Conservation (phyloP, 148 eudicot species). For the Rhododendron williamsianum region DNA sequence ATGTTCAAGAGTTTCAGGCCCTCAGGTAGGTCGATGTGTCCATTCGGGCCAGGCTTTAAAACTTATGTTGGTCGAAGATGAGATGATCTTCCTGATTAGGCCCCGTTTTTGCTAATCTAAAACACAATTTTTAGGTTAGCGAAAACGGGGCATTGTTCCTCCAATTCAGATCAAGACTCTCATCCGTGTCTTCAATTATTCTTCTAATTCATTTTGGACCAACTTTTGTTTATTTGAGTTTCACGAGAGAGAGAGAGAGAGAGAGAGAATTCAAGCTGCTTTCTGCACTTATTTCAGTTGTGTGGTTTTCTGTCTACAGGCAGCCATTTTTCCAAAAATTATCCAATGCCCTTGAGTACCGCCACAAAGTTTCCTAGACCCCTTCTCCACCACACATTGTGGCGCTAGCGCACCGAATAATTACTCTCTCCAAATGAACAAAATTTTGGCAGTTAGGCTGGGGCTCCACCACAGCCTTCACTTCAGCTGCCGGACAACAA, state of each 20-base stretch:
- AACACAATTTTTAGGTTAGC: no score
- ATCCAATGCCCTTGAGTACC: no score
- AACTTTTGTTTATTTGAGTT: not conserved
- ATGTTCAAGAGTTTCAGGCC: not conserved
- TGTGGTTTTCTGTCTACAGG: not conserved
- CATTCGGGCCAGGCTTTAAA: not conserved
- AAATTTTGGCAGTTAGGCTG: no score
- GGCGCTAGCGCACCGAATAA: no score
- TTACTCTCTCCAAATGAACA: no score
- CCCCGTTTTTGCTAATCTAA: no score
- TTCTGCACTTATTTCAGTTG: not conserved
- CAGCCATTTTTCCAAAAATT: not conserved
- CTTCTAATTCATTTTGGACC: not conserved
- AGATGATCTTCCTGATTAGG: no score
- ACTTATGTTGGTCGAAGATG: no score
- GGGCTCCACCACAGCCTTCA: not conserved
- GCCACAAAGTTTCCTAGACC: rapidly evolving
- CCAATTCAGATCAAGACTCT: not conserved
- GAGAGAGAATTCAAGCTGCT: not conserved
- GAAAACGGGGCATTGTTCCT: not conserved
- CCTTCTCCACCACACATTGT: no score
- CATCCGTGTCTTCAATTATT: not conserved
- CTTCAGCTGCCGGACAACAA: not conserved
- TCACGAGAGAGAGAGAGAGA: no score
- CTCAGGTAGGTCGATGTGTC: not conserved